These are phyloP conservation scores for Ceratobasidium sp. DNA, from an alignment of 1,284 basidiomycete genomes.

Conservation along the genomic window DNA sequence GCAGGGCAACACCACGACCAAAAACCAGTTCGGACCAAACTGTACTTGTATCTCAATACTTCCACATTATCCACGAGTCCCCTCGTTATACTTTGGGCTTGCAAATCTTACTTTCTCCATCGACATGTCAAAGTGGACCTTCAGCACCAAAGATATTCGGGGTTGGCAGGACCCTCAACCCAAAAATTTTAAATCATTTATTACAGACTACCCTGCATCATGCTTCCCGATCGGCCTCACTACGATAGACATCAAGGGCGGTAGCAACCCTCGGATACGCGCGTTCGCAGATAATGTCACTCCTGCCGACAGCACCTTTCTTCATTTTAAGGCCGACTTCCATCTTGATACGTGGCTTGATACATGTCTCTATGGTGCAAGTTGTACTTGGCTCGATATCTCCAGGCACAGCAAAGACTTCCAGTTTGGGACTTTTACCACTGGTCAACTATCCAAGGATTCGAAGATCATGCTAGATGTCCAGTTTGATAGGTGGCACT, in stretches of 20 bases:
- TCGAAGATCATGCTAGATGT: not conserved
- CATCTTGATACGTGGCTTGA: constrained; percentile 29
- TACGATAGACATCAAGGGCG: not conserved
- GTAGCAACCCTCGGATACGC: not conserved
- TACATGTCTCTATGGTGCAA: constrained; percentile 12
- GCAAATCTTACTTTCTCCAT: no score
- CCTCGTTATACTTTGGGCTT: no score
- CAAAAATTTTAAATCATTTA: not conserved
- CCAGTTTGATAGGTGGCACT: constrained; percentile 24
- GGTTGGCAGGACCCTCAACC: constrained; percentile 15
- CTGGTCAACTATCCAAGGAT: not conserved
- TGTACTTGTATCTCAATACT: no score
- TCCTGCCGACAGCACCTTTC: not conserved
- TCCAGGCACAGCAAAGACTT: constrained; percentile 5
- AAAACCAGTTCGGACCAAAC: no score
- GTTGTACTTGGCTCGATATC: constrained; percentile 14
- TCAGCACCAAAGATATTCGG: constrained; percentile 32
- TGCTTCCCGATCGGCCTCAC: not conserved
- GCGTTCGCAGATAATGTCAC: not conserved
- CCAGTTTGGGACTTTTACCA: constrained; percentile 28
- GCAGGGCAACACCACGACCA: no score
- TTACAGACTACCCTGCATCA: no score
- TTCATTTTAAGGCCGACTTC: not conserved
- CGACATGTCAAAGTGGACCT: not conserved
- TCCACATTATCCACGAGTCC: no score